A percentile compares a stretch with the other conserved stretches of the same genome.
Conservation (phyloP, 1,139 yeast genomes). For the Candida sanyaensis region DNA sequence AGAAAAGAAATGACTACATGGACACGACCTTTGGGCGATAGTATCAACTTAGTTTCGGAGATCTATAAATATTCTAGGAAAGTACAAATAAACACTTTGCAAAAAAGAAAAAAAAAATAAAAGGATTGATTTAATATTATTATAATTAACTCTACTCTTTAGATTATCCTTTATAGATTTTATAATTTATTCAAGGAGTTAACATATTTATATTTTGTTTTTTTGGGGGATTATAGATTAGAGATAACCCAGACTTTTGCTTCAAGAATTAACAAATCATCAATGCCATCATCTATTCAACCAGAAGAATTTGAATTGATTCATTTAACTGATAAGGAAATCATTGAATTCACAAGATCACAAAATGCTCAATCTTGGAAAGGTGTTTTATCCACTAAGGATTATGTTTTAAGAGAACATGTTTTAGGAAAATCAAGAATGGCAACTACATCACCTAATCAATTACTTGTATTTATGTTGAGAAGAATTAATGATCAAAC, state of each 20-base stretch:
- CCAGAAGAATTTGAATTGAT: conserved; percentile 20
- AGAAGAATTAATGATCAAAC: conserved; percentile 20
- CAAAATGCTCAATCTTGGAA: conserved; percentile 58
- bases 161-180: too few relatives aligned
- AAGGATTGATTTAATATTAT: too few relatives aligned
- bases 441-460: conserved; percentile 20
- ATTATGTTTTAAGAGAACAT: conserved; percentile 54
- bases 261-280: too few relatives aligned
- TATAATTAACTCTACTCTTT: too few relatives aligned
- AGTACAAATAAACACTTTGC: neutral
- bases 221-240: too few relatives aligned
- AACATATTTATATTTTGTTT: too few relatives aligned
- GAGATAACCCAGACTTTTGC: too few relatives aligned
- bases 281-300: conserved; percentile 8
- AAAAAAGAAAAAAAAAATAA: too few relatives aligned
- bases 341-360: conserved; percentile 48
- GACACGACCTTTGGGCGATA: too few relatives aligned
- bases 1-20: neutral
- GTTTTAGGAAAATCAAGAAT: conserved; percentile 42
- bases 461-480: conserved; percentile 33
- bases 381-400: conserved; percentile 43
- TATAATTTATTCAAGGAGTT: too few relatives aligned
- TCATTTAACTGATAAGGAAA: conserved; percentile 35
- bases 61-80: conserved; percentile 1
- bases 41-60: neutral